A percentile compares a stretch with the other conserved stretches of the same genome.
Conservation (phyloP, 805 yeast genomes). For the Ogataea glucozyma region DNA sequence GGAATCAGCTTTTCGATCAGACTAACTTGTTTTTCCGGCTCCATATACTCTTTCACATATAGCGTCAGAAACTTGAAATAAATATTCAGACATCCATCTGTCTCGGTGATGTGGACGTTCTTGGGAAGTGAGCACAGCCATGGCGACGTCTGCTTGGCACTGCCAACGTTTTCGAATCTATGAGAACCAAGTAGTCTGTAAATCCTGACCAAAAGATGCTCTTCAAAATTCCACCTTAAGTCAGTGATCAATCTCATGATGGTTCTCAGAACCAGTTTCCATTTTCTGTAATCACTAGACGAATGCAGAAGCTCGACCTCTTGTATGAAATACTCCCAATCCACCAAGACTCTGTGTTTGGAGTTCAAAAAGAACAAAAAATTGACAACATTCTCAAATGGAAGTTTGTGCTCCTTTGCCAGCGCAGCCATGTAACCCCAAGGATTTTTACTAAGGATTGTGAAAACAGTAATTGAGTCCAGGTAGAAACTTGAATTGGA, state of each 20-base stretch:
- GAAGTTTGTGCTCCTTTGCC: constrained; percentile 13
- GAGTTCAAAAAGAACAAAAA: constrained; percentile 31
- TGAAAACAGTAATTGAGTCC: constrained; percentile 29
- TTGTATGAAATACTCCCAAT: constrained; percentile 35
- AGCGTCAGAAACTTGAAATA: constrained; percentile 33
- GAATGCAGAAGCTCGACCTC: constrained; percentile 19
- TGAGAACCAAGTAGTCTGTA: constrained; percentile 29
- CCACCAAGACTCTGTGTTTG: constrained; percentile 23
- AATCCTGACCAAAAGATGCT: constrained; percentile 31
- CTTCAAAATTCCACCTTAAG: constrained; percentile 33
- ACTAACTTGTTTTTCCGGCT: constrained; percentile 18
- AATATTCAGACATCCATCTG: constrained; percentile 35
- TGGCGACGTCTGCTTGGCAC: constrained; percentile 3
- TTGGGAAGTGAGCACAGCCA: constrained; percentile 20
- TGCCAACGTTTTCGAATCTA: constrained; percentile 32
- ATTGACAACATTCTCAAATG: constrained; percentile 22
- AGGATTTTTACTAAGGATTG: constrained; percentile 24
- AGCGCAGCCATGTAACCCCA: constrained; percentile 28
- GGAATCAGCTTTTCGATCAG: constrained; percentile 38
- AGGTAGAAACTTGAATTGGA: constrained; percentile 12
- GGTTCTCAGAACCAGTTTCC: constrained; percentile 22
- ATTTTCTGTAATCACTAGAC: constrained; percentile 1
- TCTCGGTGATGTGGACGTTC: constrained; percentile 10
- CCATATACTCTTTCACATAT: constrained; percentile 24
- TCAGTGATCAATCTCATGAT: constrained; percentile 27